phyloP scores from a whole-genome alignment of 2,329 filamentous ascomycete species.

The Sporothrix globosa region DNA sequence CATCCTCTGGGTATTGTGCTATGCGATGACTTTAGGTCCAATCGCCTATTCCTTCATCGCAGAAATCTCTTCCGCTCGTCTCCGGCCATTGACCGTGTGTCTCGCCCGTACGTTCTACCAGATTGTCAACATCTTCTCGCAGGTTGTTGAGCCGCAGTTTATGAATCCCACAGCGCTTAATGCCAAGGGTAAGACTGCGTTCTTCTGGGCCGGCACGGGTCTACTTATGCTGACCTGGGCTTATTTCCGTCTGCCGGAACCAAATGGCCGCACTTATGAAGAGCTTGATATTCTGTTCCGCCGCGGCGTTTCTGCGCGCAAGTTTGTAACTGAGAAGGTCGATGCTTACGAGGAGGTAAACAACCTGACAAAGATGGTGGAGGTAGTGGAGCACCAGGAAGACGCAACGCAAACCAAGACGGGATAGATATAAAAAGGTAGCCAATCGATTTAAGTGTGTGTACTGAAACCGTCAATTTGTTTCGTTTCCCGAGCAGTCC shows the following conservation, averaged over 20 bases:
- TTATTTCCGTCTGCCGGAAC: slow-evolving; percentile 57
- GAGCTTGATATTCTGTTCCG: slow-evolving; percentile 62
- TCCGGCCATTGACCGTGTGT: slow-evolving; percentile 44
- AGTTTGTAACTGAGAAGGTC: slow-evolving; percentile 30
- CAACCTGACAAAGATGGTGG: neutral
- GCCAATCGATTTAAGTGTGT: neutral
- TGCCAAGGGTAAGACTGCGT: slow-evolving; percentile 54
- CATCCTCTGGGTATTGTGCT: slow-evolving; percentile 36
- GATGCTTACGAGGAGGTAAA: neutral
- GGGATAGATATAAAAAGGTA: neutral
- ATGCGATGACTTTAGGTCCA: slow-evolving; percentile 47
- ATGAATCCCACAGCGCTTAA: slow-evolving; percentile 50
- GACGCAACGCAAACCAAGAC: neutral
- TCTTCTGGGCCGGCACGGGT: slow-evolving; percentile 53
- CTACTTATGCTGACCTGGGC: slow-evolving; percentile 54
- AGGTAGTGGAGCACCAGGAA: slow-evolving; percentile 2
- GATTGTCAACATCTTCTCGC: slow-evolving; percentile 38
- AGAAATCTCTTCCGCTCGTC: slow-evolving; percentile 44
- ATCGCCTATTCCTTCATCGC: slow-evolving; percentile 44
- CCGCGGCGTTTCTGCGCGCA: slow-evolving; percentile 47
- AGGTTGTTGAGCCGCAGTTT: slow-evolving; percentile 42
- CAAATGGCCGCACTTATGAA: slow-evolving; percentile 52
- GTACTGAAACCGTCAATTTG: too few species aligned
- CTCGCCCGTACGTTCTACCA: slow-evolving; percentile 43
- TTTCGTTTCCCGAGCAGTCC: too few species aligned